Evolutionary conservation across 108 stramenopile genomes (phyloP), one percentile per base, ranked within the genome.

Genomic region (Mayamaea pseudoterrestris): DNA sequence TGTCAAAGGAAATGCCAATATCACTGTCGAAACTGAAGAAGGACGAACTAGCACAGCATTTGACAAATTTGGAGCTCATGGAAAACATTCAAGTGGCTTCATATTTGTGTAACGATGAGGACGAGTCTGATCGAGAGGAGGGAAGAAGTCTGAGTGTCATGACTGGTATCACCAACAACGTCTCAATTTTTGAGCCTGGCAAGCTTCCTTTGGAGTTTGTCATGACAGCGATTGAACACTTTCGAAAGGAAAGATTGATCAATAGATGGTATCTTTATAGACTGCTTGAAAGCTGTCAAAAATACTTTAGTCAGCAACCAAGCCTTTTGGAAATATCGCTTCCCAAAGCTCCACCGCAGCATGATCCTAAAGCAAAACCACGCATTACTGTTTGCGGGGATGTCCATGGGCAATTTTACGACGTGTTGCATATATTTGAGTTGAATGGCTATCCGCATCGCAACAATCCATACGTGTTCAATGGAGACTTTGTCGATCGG

Each of bases 361-460:
- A 67, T 43, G 63, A 71, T 44, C 65, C 73, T 1, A 50, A 53
- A 6, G 44, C 69, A 6, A 34, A 45, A 20, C 74, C 87, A 21
- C 66, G 78, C 11, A 47, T 86, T 25, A 91, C 89, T 4, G 83
- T 98, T 7, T 95, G 94, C 52, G 78, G 98, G 9, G 98, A 98
- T 60, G 96, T 94, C 0, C 98, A 98, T 59, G 98, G 98, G 2
- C 98, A 98, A 61, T 98, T 76, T 64, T 98, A 97, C 63, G 98
- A 98, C 57, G 83, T 97, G 14, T 60, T 95, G 31, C 81, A 95
- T 57, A 96, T 98, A 50, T 98, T 98, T 69, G 68, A 94, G 40
- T 52, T 91, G 41, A 98, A 95, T 70, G 93, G 90, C 27, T 60
- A 53, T 50, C 95, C 98, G 18, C 75, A 78, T 29, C 46, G 63